Evolutionary conservation across 1,139 yeast genomes (phyloP).

Genomic region (Saccharomyces pastorianus): DNA sequence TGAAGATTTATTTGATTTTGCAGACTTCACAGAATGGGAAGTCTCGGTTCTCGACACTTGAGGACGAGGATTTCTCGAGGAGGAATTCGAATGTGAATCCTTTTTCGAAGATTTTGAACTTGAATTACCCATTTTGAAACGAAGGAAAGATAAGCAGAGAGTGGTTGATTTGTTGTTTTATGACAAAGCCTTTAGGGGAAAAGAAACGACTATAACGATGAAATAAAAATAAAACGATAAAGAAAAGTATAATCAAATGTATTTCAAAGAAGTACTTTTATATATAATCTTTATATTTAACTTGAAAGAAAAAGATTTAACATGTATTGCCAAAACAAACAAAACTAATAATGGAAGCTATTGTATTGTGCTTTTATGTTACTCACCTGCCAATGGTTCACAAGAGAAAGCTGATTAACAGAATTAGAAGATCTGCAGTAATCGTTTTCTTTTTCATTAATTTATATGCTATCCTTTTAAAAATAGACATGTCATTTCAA

Average conservation of each 20-base stretch:
- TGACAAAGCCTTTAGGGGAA: not conserved
- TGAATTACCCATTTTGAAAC: constrained; percentile 4
- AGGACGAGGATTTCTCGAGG: constrained; percentile 7
- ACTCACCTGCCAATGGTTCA: not conserved
- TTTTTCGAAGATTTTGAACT: constrained; percentile 1
- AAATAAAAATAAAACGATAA: not conserved
- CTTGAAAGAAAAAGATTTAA: not conserved
- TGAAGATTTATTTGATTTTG: constrained; percentile 5
- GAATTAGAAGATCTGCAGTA: constrained; percentile 2
- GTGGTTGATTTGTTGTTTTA: not conserved
- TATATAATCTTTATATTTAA: not conserved
- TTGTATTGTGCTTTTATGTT: not conserved
- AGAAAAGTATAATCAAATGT: constrained; percentile 1
- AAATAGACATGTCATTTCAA: not conserved
- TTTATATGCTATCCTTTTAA: not conserved
- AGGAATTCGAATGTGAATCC: not conserved
- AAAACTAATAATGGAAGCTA: not conserved
- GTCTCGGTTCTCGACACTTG: constrained; percentile 14
- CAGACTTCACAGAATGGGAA: constrained; percentile 13
- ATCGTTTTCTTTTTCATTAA: not conserved
- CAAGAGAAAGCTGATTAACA: not conserved
- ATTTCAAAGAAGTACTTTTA: not conserved
- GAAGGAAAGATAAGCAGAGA: not conserved
- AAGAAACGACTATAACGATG: not conserved
- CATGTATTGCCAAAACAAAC: not conserved